Base-by-base conservation (phyloP, 495 filamentous ascomycete species). In the Penicillium antarcticum region DNA sequence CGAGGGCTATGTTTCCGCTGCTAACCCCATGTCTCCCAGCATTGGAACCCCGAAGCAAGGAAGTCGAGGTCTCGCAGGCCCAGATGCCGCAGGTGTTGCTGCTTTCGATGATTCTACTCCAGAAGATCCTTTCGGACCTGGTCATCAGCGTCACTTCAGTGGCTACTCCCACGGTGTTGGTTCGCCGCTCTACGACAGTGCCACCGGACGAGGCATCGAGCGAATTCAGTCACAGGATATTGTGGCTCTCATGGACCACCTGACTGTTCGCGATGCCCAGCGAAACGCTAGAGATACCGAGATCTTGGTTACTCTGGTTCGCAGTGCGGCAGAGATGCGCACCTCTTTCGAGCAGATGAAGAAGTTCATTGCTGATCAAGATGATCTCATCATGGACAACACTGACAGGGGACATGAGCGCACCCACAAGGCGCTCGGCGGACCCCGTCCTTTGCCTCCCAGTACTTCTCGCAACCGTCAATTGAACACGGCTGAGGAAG, bases 301-400 rank as follows among this genome's bases (percentile, higher is more conserved):
- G 71, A 96, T 99, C 45, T 70, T 99, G 26, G 87, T 97, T 42
- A 96, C 94, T 3, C 79, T 99, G 34, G 94, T 97, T 41, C 84
- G 91, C 44, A 91, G 90, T 54, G 92, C 95, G 13, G 90, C 95
- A 10, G 94, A 99, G 62, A 96, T 97, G 91, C 89, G 94, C 50
- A 96, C 88, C 53, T 92, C 88, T 11, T 96, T 97, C 62, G 91
- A 97, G 59, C 92, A 95, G 56, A 88, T 99, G 84, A 97, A 95
- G 80, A 87, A 83, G 57, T 86, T 92, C 65, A 82, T 99, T 37
- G 85, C 84, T 2, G 87, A 92, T 37, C 91, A 92, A 39, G 90
- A 96, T 61, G 87, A 86, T 29, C 75, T 87, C 39, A 84, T 96
- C 54, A 87, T 95, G 66, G 85, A 87, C 32, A 81, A 87, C 40